Evolutionary conservation across 2,329 filamentous ascomycete genomes (phyloP), one percentile per base, ranked within the genome.

Genomic region (Cercospora sojina): DNA sequence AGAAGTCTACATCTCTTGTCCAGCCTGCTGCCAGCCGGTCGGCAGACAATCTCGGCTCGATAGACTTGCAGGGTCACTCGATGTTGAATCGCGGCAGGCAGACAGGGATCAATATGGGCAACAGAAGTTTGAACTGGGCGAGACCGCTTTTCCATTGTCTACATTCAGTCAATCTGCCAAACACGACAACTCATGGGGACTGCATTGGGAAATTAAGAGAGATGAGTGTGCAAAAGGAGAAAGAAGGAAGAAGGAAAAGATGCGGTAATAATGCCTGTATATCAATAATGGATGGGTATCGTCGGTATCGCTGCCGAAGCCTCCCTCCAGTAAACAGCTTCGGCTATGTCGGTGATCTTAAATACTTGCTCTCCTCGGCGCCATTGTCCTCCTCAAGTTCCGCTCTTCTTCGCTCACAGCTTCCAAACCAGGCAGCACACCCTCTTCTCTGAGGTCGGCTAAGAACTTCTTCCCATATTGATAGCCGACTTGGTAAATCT

Each of bases 401-500:
- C 78, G 81, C 76, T 82, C 76, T 75, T 83, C 82, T 76, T 83
- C 81, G 68, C 80, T 83, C 18, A 62, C 59, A 76, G 82, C 82
- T 73, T 80, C 82, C 72, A 81, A 79, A 6, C 83, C 80, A 16
- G 87, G 87, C 70, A 99, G 80, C 43, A 90, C 85, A 0, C 94
- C 94, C 73, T 96, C 85, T 43, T 91, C 91, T 75, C 88, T 89
- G 77, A 98, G 81, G 72, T 88, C 85, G 62, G 87, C 87, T 70
- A 99, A 79, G 77, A 90, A 97, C 62, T 92, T 87, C 77, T 90
- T 90, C 4, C 93, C 95, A 75, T 89, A 99, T 63, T 86, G 85
- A 79, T 97, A 96, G 1, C 95, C 96, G 10, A 97, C 85, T 72
- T 90, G 85, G 75, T 96, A 97, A 62, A 99, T 94, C 83, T 99